These are phyloP conservation scores for Hemileccinum hortonii DNA, from an alignment of 1,284 basidiomycete genomes.

Conservation along the genomic window DNA sequence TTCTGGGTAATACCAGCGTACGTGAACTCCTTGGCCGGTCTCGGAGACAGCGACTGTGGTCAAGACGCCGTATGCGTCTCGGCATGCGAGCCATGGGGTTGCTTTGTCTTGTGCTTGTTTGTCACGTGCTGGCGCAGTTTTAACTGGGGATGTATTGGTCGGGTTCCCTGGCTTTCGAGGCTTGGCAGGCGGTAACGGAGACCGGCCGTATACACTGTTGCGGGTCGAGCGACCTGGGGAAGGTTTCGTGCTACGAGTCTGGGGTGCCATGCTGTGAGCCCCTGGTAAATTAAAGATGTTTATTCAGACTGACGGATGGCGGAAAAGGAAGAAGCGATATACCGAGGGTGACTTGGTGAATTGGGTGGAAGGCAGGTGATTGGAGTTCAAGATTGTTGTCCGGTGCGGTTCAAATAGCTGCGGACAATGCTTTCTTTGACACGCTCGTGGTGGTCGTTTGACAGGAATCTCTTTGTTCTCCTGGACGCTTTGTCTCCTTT, in stretches of 20 bases:
- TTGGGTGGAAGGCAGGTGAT: background rate
- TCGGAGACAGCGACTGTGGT: constrained; percentile 20
- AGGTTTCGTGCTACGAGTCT: constrained; percentile 19
- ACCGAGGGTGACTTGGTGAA: background rate
- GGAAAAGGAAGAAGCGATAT: background rate
- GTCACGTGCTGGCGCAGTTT: background rate
- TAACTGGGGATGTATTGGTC: background rate
- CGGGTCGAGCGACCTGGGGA: constrained; percentile 22
- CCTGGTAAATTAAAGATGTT: background rate
- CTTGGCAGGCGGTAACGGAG: constrained; percentile 7
- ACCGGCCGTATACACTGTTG: constrained; percentile 24
- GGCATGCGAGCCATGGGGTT: constrained; percentile 21
- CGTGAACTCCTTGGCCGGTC: constrained; percentile 22
- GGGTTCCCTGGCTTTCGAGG: constrained; percentile 9
- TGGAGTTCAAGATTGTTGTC: background rate
- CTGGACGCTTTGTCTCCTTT: constrained; percentile 18
- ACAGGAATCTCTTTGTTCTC: constrained; percentile 18
- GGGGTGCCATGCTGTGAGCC: constrained; percentile 22
- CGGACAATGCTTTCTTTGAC: constrained; percentile 18
- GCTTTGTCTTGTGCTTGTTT: background rate
- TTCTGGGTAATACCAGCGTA: constrained; percentile 20
- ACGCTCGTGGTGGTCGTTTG: constrained; percentile 3
- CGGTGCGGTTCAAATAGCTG: constrained; percentile 18
- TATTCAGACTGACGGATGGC: background rate
- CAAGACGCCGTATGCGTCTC: constrained; percentile 12